These are phyloP conservation scores for Flagelloscypha sp. DNA, from an alignment of 768 basidiomycete species.

Conservation along the genomic window DNA sequence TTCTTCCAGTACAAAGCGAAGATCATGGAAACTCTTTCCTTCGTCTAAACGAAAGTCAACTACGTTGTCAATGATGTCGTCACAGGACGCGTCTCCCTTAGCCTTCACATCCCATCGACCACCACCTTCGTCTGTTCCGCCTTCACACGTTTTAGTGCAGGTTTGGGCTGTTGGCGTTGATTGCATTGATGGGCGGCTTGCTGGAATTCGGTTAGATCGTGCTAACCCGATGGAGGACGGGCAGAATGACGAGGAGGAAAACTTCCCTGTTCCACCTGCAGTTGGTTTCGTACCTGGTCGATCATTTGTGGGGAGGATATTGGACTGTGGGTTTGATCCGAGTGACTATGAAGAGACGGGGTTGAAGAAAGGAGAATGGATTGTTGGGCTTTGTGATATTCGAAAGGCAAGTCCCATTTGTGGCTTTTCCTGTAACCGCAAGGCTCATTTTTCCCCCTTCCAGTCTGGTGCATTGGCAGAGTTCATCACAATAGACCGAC, in stretches of 20 bases:
- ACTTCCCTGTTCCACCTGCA: conserved; percentile 21
- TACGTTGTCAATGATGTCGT: too few relatives aligned
- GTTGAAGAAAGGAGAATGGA: conserved; percentile 75
- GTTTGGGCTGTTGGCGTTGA: conserved; percentile 88
- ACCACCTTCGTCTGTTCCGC: conserved; percentile 68
- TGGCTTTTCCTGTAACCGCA: conserved; percentile 4
- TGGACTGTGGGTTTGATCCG: conserved; percentile 81
- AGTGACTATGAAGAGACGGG: conserved; percentile 42
- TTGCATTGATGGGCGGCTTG: conserved; percentile 58
- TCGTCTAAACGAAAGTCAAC: too few relatives aligned
- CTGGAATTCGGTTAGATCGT: conserved; percentile 31
- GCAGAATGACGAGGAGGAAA: conserved; percentile 15
- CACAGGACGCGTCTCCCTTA: too few relatives aligned
- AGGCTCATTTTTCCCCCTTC: conserved; percentile 8
- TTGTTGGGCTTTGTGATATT: conserved; percentile 71
- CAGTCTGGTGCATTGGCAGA: conserved; percentile 86
- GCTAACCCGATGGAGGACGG: conserved; percentile 11
- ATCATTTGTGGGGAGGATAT: conserved; percentile 75
- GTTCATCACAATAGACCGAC: conserved; percentile 77
- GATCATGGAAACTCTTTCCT: conserved; percentile 20
- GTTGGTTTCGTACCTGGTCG: conserved; percentile 82
- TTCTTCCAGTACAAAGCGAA: conserved; percentile 13
- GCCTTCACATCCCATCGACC: conserved; percentile 64
- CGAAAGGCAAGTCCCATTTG: conserved; percentile 52
- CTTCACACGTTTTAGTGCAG: conserved; percentile 69